Base-by-base conservation (phyloP, 1,284 basidiomycete species). In the Exobasidium rhododendri region DNA sequence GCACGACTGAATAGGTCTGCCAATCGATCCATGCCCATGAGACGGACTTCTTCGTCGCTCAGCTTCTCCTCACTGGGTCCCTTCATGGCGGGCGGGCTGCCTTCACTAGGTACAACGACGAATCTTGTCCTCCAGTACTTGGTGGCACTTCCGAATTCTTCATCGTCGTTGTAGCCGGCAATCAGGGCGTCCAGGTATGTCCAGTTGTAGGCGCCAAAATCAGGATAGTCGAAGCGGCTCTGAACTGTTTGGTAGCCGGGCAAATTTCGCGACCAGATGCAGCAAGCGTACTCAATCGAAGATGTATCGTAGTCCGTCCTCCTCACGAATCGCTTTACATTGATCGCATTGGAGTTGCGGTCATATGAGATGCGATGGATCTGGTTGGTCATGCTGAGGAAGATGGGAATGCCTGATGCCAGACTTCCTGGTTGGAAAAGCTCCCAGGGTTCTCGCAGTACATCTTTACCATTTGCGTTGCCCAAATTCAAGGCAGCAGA, bases 121-220 rank as follows among this genome's bases (percentile, higher is more conserved):
- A 97, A 96, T n/a, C 94, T 85, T 0, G 93, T 96, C 4, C 94
- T 86, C 91, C 94, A 97, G 77, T 94, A 96, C 17, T 68, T 66
- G 53, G 71, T 63, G 55, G 65, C 72, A 54, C 75, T 77, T 47
- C 65, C 75, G 52, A 80, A 76, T 57, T 65, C 60, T 61, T 74
- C 70, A 62, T 63, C 61, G 59, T 76, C 69, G 32, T 67, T 55
- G 59, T 71, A 67, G 2, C 81, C 81, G 0, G 81, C 79, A 29
- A 81, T 74, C 43, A 82, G 64, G n/a, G 79, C 74, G 63, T 82
- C 81, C 13, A 74, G 66, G 50, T 82, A 80, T 13, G 79, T 79
- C 81, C 81, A 82, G 43, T 82, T 74, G 67, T 68, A 69, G 5
- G 56, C 64, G 31, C 90, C 89, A 32, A 91, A 81, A 57, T 88